Evolutionary conservation across 345 rosid genomes (phyloP), one percentile per base, ranked within the genome.

Genomic region (Bruguiera sexangula): DNA sequence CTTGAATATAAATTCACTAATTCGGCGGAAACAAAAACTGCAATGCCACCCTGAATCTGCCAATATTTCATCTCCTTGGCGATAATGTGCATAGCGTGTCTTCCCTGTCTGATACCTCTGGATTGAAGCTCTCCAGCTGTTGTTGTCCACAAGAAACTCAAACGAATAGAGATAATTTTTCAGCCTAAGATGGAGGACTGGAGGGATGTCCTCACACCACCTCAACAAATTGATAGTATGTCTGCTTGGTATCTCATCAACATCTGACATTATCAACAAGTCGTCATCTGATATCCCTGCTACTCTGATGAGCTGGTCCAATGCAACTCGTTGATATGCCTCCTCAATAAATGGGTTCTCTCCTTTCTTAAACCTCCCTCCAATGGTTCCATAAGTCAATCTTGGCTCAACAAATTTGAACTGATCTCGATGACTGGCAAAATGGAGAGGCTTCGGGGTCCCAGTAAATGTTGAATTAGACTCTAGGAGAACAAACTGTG

Each of bases 71-170:
- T 87, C 89, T 0, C 86, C 72, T 54, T 87, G 96, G 5, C 96
- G 81, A 70, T 85, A 89, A 76, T 89, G 96, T 0, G 85, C 92
- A 70, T 89, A 89, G 68, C 81, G 74, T 0, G 96, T 87, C 63
- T 80, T 79, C 27, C 92, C 96, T 0, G 82, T 72, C 73, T 81
- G 79, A 65, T 89, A 89, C 55, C 90, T 75, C 65, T 92, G 97
- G 21, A 91, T 90, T 0, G 97, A 89, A 5, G 96, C 93, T 76
- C 97, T 86, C 97, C 97, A 91, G 83, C 96, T 89, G 74, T 85
- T 86, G 37, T 79, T 73, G 66, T 89, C 96, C 63, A 84, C 78
- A 1, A 86, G 86, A 80, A 87, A 91, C 87, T 91, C 97, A 30
- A 87, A 91, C 0, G 97, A 91, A 69, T 91, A 91, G 39, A 91